Evolutionary conservation across 352 stramenopile genomes (phyloP), one percentile per base, ranked within the genome.

Genomic region (Phytophthora boehmeriae): DNA sequence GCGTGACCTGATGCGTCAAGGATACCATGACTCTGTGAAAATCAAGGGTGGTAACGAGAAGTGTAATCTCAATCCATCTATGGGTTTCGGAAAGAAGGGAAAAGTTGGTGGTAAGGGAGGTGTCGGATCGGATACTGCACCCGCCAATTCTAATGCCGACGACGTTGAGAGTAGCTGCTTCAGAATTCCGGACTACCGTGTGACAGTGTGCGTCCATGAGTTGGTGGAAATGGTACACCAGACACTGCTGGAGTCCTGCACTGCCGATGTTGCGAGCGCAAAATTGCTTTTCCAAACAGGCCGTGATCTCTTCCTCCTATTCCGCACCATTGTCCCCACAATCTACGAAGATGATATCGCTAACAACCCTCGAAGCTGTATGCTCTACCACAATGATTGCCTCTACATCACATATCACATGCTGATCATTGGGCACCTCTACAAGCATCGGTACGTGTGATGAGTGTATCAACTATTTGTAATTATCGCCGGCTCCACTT

Each of bases 301-400:
- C 51, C 80, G 86, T 8, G 86, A 95, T 53, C 41, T 92, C 16
- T 61, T 95, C 5, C 83, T 90, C 46, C 64, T 95, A 34, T 93
- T 92, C 35, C 79, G 79, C 14, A 71, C 79, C 2, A 70, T 93
- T 19, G 71, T 93, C 5, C 70, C 82, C 13, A 91, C 79, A 19
- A 55, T 95, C 3, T 87, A 92, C 48, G 73, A 84, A 54, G 72
- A 76, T 22, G 76, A 81, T 13, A 90, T 95, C 50, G 56, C 68
- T 17, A 89, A 90, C 34, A 75, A 95, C 39, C 47, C 79, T 2
- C 78, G 73, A 16, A 71, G 71, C 0, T 85, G 79, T 52, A 92
- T 93, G 84, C 83, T 95, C 8, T 89, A 82, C 59, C 86, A 95
- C 75, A 95, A 95, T 20, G 86, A 95, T 64, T 93, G 83, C 55